Percentiles rank a stretch among this genome's conserved stretches.
Evolutionary conservation across 192 early-diverging fungal species (phyloP).

Genomic region (Neocallimastix lanati): DNA sequence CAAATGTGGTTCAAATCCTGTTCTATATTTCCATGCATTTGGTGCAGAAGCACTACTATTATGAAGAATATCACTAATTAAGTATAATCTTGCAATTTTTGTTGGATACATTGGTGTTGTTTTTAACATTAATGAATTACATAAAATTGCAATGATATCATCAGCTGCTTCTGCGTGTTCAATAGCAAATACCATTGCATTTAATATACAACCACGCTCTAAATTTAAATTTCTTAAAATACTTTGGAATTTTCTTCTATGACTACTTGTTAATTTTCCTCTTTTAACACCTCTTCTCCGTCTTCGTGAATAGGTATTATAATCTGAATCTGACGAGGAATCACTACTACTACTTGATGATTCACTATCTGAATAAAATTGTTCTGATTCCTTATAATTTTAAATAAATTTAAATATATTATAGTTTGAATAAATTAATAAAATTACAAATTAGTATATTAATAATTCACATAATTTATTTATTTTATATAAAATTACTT

Average conservation of each 20-base stretch:
- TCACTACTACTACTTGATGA: constrained; percentile 8
- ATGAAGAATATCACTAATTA: constrained; percentile 81
- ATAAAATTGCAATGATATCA: constrained; percentile 52
- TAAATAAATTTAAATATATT: no score
- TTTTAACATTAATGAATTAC: constrained; percentile 30
- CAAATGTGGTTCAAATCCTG: constrained; percentile 40
- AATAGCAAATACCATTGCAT: constrained; percentile 67
- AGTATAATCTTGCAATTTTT: constrained; percentile 55
- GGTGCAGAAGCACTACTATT: constrained; percentile 59
- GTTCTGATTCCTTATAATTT: constrained; percentile 5
- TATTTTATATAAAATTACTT: constrained; percentile 28
- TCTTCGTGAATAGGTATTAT: neutral
- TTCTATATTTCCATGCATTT: constrained; percentile 76
- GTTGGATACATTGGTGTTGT: constrained; percentile 30
- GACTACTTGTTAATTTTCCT: neutral
- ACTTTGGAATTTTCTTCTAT: constrained; percentile 7
- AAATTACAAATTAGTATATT: no score
- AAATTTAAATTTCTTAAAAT: constrained; percentile 7
- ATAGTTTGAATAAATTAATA: no score
- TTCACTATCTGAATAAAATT: constrained; percentile 16
- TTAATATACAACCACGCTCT: constrained; percentile 35
- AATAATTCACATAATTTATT: no score
- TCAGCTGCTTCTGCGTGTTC: constrained; percentile 65
- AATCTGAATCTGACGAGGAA: constrained; percentile 1
- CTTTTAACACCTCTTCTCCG: neutral